Base-by-base conservation (phyloP, 257 asterid genomes). In the Primulina tabacum region DNA sequence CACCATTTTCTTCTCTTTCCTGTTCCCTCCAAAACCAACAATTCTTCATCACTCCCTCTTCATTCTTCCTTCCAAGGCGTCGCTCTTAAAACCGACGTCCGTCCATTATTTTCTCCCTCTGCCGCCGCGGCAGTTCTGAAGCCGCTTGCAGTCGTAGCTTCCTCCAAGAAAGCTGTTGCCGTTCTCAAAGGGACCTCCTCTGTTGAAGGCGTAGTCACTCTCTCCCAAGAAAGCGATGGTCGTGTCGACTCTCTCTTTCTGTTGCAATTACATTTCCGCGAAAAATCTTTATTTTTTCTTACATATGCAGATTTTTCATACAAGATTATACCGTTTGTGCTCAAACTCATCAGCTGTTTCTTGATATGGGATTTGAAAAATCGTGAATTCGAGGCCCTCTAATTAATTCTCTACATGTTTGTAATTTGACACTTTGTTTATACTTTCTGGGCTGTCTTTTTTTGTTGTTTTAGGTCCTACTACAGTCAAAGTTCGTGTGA, bases 191-290 rank as follows among this genome's bases (percentile, higher is more conserved):
- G 98, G 8, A 78, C 79, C 34, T 82, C 98, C 65, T 3, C 33
- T 4, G 96, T 90, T 62, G 96, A 90, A 83, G 98, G 98, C 53
- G 95, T 92, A 21, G 96, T 85, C 77, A 90, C 87, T 65, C 97
- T 92, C 67, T 75, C 90, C 2, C 97, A 92, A 80, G 96, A 90
- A 17, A 84, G 70, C 62, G 86, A 79, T 47, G 97, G 97, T 88
- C 4, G 33, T 30, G 5, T 3, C 75, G 64, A 20, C 71, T 58
- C 50, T 43, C 47, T 64, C 71, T 47, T 40, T 60, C 71, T 73
- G 65, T n/a, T 5, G 63, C 70, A 50, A 75, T 77, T 59, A 6
- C 58, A 2, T 82, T 82, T 76, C 65, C 29, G 28, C 79, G 14
- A 5, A 75, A 78, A 77, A 67, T 18, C 35, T 75, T 62, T 18